Percentiles rank a stretch among this genome's conserved stretches.
These are phyloP conservation scores for Russula emetica DNA, from an alignment of 768 basidiomycete species.

Conservation along the genomic window DNA sequence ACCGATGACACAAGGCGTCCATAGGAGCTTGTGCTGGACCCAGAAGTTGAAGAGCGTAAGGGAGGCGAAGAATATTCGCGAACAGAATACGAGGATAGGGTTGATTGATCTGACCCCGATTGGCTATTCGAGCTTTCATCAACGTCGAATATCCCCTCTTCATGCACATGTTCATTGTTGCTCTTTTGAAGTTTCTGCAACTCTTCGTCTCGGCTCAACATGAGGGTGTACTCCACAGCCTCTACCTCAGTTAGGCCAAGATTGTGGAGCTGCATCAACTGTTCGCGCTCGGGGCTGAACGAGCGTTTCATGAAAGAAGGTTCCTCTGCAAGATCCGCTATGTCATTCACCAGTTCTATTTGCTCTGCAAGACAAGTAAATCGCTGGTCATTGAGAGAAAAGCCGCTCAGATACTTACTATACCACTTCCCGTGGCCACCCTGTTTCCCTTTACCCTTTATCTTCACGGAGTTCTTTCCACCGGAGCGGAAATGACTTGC, in stretches of 20 bases:
- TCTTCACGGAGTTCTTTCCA: constrained; percentile 30
- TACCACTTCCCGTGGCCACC: constrained; percentile 36
- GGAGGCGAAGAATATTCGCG: constrained; percentile 21
- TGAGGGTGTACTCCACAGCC: constrained; percentile 73
- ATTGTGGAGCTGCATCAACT: constrained; percentile 50
- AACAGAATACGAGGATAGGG: constrained; percentile 16
- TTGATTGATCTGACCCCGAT: constrained; percentile 18
- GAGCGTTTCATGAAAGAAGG: constrained; percentile 36
- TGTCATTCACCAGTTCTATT: constrained; percentile 57
- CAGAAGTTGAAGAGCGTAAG: constrained; percentile 30
- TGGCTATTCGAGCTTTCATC: constrained; percentile 33
- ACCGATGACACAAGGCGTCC: constrained; percentile 25
- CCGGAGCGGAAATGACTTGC: constrained; percentile 46
- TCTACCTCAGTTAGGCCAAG: constrained; percentile 72
- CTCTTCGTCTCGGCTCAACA: constrained; percentile 81
- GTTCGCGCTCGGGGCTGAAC: constrained; percentile 52
- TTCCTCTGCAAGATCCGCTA: constrained; percentile 59
- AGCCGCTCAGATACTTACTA: constrained; percentile 32
- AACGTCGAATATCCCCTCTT: constrained; percentile 55
- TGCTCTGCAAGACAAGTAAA: constrained; percentile 43
- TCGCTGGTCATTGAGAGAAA: background rate
- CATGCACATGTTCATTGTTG: constrained; percentile 27
- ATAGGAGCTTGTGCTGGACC: constrained; percentile 21
- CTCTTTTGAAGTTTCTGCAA: constrained; percentile 29
- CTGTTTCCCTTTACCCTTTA: constrained; percentile 29